Conservation (phyloP, 495 filamentous ascomycete genomes). For the Xylaria telfairii region DNA sequence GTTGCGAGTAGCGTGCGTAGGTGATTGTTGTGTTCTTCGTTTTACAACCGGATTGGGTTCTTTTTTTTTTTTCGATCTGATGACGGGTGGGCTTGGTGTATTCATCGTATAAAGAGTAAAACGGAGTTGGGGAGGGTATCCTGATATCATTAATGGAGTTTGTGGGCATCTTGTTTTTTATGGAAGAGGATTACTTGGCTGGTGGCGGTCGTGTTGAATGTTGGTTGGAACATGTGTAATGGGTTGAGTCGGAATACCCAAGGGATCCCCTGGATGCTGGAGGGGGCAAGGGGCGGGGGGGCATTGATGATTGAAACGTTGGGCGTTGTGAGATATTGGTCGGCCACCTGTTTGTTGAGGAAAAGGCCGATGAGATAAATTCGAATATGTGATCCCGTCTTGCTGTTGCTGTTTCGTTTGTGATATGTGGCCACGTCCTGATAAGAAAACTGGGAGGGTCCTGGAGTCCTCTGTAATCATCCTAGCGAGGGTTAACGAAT, state of each 20-base stretch:
- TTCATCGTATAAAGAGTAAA: background rate
- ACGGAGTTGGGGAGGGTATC: constrained; percentile 11
- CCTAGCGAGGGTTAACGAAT: background rate
- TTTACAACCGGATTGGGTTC: too few relatives aligned
- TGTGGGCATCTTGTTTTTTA: background rate
- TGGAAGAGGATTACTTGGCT: background rate
- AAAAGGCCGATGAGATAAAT: background rate
- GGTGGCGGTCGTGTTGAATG: background rate
- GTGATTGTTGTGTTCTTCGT: constrained; percentile 8
- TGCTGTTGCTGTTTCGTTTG: background rate
- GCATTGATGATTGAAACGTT: constrained; percentile 2
- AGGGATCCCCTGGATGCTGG: background rate
- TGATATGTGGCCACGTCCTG: background rate
- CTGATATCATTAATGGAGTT: constrained; percentile 18
- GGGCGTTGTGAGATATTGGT: background rate
- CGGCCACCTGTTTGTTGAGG: background rate
- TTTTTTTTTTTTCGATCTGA: background rate
- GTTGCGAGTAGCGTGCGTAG: constrained; percentile 45
- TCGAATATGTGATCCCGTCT: background rate
- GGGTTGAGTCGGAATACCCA: background rate
- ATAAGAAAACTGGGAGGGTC: background rate
- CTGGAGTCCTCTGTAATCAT: background rate
- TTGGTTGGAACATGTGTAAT: constrained; percentile 7
- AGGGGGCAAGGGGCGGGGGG: background rate
- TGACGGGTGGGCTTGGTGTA: background rate